A percentile compares a stretch with the other conserved stretches of the same genome.
phyloP scores from a whole-genome alignment of 2,329 filamentous ascomycete species.

The Paradendryphiella salina region DNA sequence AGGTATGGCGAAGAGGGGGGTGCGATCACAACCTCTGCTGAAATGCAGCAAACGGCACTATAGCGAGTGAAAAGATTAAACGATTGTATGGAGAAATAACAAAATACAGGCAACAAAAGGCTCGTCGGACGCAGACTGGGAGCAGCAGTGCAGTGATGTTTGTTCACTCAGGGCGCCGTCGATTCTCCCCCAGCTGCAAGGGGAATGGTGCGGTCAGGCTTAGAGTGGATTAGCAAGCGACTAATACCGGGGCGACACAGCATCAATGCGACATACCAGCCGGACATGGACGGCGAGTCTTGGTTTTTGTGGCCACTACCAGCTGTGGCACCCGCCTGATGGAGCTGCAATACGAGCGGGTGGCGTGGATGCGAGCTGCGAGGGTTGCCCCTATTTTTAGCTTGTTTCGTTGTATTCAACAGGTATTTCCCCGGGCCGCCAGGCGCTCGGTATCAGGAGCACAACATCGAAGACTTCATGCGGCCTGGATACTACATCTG shows the following conservation, averaged over 20 bases:
- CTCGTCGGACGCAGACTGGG: constrained; percentile 17
- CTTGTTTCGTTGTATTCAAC: constrained; percentile 8
- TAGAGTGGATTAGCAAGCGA: constrained; percentile 19
- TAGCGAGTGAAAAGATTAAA: constrained; percentile 32
- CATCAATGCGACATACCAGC: constrained; percentile 15
- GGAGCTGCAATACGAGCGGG: constrained; percentile 24
- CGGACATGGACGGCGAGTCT: constrained; percentile 21
- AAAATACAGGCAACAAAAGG: constrained; percentile 22
- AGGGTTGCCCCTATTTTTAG: constrained; percentile 29
- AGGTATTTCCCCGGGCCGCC: neutral
- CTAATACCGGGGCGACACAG: constrained; percentile 3
- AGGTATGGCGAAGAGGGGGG: neutral
- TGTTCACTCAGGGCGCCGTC: constrained; percentile 28
- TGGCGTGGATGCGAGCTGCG: constrained; percentile 16
- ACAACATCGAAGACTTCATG: neutral
- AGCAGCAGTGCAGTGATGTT: constrained; percentile 21
- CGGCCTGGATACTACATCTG: neutral
- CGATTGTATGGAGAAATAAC: constrained; percentile 34
- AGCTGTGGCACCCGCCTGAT: constrained; percentile 20
- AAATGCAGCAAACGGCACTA: constrained; percentile 11
- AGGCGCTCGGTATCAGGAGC: neutral
- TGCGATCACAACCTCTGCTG: neutral
- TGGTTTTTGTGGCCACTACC: constrained; percentile 27
- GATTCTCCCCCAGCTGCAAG: constrained; percentile 25
- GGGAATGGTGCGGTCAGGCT: constrained; percentile 17